Conservation (phyloP, 106 monocot species). For the Dioscorea alata region DNA sequence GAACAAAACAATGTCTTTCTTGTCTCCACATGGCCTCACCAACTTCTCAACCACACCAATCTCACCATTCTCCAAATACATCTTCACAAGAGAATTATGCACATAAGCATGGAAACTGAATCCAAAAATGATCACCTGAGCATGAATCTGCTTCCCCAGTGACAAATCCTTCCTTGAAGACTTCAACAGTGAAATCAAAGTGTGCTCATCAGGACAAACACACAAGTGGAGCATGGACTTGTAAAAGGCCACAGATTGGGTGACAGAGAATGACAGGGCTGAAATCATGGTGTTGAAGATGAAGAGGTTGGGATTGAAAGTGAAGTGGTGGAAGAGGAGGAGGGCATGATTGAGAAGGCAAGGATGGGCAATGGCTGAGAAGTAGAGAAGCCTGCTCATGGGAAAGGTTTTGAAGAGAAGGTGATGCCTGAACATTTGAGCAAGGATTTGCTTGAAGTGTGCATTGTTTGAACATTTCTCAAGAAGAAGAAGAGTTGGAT, state of each 20-base stretch:
- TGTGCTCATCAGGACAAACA: conserved; percentile 43
- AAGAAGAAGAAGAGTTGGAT: conserved; percentile 51
- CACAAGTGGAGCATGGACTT: conserved; percentile 28
- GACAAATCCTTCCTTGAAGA: conserved; percentile 5
- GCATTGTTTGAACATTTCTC: conserved; percentile 33
- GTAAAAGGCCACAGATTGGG: conserved; percentile 21
- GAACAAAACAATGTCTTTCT: conserved; percentile 37
- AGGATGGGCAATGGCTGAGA: conserved; percentile 38
- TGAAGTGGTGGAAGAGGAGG: conserved; percentile 54
- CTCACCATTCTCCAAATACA: conserved; percentile 35
- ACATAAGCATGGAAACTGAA: conserved; percentile 24
- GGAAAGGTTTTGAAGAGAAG: conserved; percentile 46
- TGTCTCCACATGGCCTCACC: conserved; percentile 21
- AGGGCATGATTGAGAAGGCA: conserved; percentile 21
- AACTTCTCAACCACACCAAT: conserved; percentile 22
- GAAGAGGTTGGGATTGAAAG: conserved; percentile 53
- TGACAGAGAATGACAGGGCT: conserved; percentile 35
- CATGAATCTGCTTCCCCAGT: conserved; percentile 29
- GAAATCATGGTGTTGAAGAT: conserved; percentile 64
- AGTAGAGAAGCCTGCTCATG: conserved; percentile 62
- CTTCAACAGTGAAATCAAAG: conserved; percentile 46
- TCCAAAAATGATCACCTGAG: conserved; percentile 38
- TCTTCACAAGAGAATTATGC: conserved; percentile 54
- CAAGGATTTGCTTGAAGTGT: conserved; percentile 57
- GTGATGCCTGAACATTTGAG: conserved; percentile 37